Base-by-base conservation (phyloP, 148 eudicot genomes). In the Pouteria glomerata region DNA sequence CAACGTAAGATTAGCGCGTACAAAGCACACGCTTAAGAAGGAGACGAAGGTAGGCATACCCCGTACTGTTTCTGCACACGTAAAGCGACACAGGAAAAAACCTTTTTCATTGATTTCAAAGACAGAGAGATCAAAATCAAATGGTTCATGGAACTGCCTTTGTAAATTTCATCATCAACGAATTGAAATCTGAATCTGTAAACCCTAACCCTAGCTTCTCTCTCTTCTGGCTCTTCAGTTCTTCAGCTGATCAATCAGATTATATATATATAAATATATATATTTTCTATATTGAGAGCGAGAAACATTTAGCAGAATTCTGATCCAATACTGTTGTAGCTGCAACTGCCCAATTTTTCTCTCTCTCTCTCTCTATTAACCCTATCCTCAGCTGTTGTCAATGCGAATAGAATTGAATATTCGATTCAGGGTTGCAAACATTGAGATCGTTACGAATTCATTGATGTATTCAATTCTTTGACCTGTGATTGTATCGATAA, bases 121-220 rank as follows among this genome's bases (percentile, higher is more conserved):
- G 47, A 62, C 35, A 19, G 16, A 34, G 0, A n/a, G 13, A 26
- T 41, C 51, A 63, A 63, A 65, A 23, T 45, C 57, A 26, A 65
- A 65, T n/a, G n/a, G n/a, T 21, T 44, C 42, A 18, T 57, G 34
- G 29, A 31, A 57, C 12, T 3, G 8, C 16, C 26, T n/a, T 12
- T 21, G n/a, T 16, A 1, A 8, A 8, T 6, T 24, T 2, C 31
- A 27, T 26, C 63, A 16, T 14, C 33, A 15, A 0, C 63, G 52
- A 48, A 39, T 3, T 1, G 1, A 7, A 39, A 26, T 71, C 14
- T 6, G 6, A 0, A 30, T 6, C 23, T 31, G 61, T 66, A 71
- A 71, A 30, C 74, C 74, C 66, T 58, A 71, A 30, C 66, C 65
- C 39, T 57, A 41, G 0, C 53, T 57, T 47, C 15, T 66, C 57